phyloP scores from a whole-genome alignment of 495 filamentous ascomycete genomes.

The Aspergillus mulundensis region DNA sequence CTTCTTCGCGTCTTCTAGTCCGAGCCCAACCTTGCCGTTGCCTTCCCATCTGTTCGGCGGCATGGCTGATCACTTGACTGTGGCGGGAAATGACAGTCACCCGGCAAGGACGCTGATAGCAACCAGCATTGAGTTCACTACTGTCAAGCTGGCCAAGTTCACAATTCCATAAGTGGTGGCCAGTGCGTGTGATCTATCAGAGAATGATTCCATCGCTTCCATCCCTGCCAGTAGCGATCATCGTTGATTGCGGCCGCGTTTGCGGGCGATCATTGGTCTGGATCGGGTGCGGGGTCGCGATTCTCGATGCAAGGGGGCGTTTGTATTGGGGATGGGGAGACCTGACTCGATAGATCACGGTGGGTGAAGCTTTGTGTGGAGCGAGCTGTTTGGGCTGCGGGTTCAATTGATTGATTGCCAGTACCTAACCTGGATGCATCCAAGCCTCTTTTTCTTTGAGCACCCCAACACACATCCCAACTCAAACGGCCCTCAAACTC shows the following conservation, averaged over 20 bases:
- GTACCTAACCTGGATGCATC: too few species aligned
- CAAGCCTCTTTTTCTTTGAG: not conserved
- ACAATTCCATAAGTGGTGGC: too few species aligned
- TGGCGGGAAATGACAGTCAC: too few species aligned
- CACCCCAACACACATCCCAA: not conserved
- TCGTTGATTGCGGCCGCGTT: constrained; percentile 1
- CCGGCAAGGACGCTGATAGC: not conserved
- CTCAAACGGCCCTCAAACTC: not conserved
- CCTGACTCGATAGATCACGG: not conserved
- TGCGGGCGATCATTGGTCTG: not conserved
- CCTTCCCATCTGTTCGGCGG: too few species aligned
- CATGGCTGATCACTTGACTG: too few species aligned
- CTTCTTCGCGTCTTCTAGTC: constrained; percentile 14
- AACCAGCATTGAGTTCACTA: not conserved
- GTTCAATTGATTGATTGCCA: too few species aligned
- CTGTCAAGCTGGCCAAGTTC: too few species aligned
- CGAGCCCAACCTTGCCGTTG: not conserved
- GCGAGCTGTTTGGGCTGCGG: too few species aligned
- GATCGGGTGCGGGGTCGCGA: not conserved
- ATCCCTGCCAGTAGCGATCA: constrained; percentile 1
- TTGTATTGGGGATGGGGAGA: not conserved
- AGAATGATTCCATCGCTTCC: not conserved
- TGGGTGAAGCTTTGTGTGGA: too few species aligned
- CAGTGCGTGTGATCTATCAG: constrained; percentile 6
- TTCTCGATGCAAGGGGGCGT: constrained; percentile 7